A percentile compares a stretch with the other conserved stretches of the same genome.
Evolutionary conservation across 164 flowering plant species (phyloP).

Genomic region (Paratinospora sagittata): DNA sequence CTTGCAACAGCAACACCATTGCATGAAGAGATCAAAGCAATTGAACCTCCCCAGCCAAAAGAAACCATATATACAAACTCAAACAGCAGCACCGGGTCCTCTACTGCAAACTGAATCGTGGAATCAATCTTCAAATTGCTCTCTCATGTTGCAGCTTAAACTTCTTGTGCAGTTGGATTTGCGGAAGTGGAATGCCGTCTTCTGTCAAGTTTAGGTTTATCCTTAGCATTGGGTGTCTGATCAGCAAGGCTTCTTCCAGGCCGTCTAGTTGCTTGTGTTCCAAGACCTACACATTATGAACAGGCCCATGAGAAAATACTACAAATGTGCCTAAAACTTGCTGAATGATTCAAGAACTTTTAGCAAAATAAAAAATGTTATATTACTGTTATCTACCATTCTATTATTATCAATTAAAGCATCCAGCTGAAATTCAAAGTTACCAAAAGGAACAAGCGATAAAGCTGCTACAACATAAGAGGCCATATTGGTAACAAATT

Average conservation of each 20-base stretch:
- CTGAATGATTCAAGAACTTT: no score
- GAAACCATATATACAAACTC: constrained; percentile 19
- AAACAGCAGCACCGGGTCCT: constrained; percentile 5
- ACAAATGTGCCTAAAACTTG: neutral
- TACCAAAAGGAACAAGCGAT: neutral
- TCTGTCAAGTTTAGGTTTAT: constrained; percentile 26
- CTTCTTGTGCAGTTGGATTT: constrained; percentile 18
- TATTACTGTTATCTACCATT: no score
- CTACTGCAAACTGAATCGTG: neutral
- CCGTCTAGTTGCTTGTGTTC: constrained; percentile 26
- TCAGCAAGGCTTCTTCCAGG: constrained; percentile 24
- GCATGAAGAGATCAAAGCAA: constrained; percentile 1
- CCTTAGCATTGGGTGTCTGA: constrained; percentile 31
- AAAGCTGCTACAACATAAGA: neutral
- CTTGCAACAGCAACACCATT: constrained; percentile 1
- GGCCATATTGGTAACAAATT: neutral
- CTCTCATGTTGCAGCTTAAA: constrained; percentile 14
- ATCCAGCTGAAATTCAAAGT: no score
- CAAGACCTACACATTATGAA: constrained; percentile 27
- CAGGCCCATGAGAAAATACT: neutral
- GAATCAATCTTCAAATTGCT: constrained; percentile 9
- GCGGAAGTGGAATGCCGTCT: constrained; percentile 23
- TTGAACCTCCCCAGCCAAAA: constrained; percentile 2
- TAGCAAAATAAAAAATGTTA: no score
- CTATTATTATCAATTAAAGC: no score